phyloP scores from a whole-genome alignment of 495 filamentous ascomycete species.

The Daldinia loculata region DNA sequence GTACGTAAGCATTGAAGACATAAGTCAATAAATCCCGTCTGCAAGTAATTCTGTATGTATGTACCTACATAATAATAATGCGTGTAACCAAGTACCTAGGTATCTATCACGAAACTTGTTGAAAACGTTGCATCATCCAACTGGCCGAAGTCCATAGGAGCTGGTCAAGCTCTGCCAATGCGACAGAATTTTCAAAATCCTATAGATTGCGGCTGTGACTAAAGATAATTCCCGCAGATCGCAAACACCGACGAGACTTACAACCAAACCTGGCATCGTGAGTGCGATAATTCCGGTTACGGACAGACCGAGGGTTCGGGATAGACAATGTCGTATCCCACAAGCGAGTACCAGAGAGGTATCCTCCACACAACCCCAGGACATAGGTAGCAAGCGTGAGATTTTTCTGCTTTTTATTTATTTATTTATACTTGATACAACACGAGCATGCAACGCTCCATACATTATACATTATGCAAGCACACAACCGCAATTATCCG shows the following conservation, averaged over 20 bases:
- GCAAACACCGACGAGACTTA: not conserved
- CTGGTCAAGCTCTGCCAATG: conserved; percentile 3
- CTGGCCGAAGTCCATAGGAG: conserved; percentile 5
- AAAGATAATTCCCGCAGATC: conserved; percentile 1
- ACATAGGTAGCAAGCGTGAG: conserved; percentile 2
- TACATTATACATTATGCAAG: conserved; percentile 4
- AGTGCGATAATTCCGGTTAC: conserved; percentile 26
- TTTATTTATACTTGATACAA: conserved; percentile 16
- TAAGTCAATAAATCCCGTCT: not conserved
- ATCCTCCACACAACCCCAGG: not conserved
- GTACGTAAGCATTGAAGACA: conserved; percentile 14
- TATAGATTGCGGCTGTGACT: not conserved
- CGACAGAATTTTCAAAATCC: conserved; percentile 1
- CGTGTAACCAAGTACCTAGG: not conserved
- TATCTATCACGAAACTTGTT: conserved; percentile 2
- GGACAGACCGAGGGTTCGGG: conserved; percentile 35
- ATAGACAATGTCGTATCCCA: conserved; percentile 30
- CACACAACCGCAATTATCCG: conserved; percentile 40
- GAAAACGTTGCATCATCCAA: conserved; percentile 29
- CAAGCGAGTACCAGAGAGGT: not conserved
- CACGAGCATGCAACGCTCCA: conserved; percentile 29
- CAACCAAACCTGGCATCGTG: not conserved
- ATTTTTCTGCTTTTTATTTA: not conserved
- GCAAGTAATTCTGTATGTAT: not conserved
- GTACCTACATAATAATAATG: too few relatives aligned